Conservation (phyloP, 306 rosid genomes). For the Rosa rugosa region DNA sequence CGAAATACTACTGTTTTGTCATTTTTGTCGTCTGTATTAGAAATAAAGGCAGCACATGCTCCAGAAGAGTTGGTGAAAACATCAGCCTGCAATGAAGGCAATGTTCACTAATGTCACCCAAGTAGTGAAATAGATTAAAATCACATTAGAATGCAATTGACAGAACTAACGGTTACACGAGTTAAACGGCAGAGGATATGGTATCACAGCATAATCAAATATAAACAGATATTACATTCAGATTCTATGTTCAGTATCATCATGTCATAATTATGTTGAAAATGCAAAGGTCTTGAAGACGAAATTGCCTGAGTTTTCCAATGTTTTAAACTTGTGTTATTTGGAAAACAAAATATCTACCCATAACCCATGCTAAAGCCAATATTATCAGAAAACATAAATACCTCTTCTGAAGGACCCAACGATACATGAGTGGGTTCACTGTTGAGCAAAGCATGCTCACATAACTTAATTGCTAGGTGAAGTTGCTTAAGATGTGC, state of each 20-base stretch:
- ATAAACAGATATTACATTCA: background rate
- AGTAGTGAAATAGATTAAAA: conserved; percentile 1
- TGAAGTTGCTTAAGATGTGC: conserved; percentile 96
- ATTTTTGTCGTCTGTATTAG: conserved; percentile 73
- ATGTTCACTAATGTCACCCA: conserved; percentile 12
- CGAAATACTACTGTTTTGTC: conserved; percentile 72
- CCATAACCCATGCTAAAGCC: background rate
- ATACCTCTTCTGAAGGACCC: conserved; percentile 82
- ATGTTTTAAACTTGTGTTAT: background rate
- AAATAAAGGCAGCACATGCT: conserved; percentile 79
- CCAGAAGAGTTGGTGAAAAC: conserved; percentile 77
- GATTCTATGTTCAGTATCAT: background rate
- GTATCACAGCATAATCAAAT: background rate
- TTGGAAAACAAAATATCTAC: background rate
- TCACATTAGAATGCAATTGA: background rate
- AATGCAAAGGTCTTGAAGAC: conserved; percentile 4
- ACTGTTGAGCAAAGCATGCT: conserved; percentile 57
- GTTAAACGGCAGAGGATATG: conserved; percentile 7
- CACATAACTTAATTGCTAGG: conserved; percentile 76
- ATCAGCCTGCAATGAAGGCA: conserved; percentile 64
- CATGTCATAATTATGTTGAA: background rate
- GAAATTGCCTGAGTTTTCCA: background rate
- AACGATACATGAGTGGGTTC: conserved; percentile 52
- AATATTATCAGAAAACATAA: conserved; percentile 14
- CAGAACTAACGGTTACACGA: background rate